These are phyloP conservation scores for Plectranthus barbatus DNA, from an alignment of 257 asterid species.

Conservation along the genomic window DNA sequence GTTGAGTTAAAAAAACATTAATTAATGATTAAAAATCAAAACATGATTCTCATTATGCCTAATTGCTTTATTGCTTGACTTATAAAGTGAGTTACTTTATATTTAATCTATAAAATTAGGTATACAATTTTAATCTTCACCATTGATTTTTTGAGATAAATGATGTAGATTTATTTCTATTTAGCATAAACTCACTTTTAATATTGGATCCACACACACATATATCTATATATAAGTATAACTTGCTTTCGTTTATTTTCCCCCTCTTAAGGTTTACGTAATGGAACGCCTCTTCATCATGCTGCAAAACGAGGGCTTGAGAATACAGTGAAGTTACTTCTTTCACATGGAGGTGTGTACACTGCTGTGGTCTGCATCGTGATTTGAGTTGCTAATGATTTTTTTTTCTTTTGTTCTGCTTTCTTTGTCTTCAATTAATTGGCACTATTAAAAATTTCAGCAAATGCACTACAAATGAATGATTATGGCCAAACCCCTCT, in stretches of 20 bases:
- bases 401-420: not conserved
- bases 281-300: constrained; percentile 95
- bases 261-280: constrained; percentile 58
- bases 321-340: constrained; percentile 81
- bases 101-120: no score
- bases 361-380: not conserved
- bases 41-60: no score
- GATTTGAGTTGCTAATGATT: constrained; percentile 9
- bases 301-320: constrained; percentile 97
- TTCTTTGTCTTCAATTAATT: constrained; percentile 1
- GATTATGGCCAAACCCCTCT: constrained; percentile 92
- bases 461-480: constrained; percentile 78
- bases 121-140: no score
- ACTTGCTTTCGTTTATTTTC: constrained; percentile 7
- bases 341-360: constrained; percentile 69
- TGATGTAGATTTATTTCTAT: no score
- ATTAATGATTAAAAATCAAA: no score
- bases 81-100: no score
- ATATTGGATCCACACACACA: no score
- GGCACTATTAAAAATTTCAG: constrained; percentile 32
- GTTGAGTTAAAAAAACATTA: no score
- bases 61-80: no score
- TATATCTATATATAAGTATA: no score
- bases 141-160: no score
- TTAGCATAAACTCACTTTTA: no score